phyloP scores from a whole-genome alignment of 495 filamentous ascomycete genomes.

The Xylaria longipes region DNA sequence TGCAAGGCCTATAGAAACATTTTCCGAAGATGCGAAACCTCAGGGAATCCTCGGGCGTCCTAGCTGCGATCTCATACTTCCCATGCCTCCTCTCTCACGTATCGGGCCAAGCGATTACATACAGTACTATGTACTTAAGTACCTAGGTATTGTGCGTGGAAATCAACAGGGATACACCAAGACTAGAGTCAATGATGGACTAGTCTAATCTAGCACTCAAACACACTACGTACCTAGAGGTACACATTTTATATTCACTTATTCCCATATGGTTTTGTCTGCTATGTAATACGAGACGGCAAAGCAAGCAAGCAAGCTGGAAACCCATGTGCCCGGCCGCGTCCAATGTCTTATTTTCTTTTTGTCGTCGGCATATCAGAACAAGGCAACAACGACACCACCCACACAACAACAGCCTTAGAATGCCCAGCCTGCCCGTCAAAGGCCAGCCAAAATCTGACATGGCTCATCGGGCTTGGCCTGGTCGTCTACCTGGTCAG shows the following conservation, averaged over 20 bases:
- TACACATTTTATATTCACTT: no score
- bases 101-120: not conserved
- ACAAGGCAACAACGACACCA: conserved; percentile 15
- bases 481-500: not conserved
- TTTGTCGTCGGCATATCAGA: not conserved
- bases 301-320: conserved; percentile 5
- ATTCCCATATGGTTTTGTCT: not conserved
- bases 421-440: not conserved
- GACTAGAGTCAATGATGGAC: not conserved
- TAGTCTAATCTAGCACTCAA: not conserved
- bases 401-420: not conserved
- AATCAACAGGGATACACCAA: not conserved
- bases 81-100: not conserved
- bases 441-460: conserved; percentile 8
- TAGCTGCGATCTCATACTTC: conserved; percentile 6
- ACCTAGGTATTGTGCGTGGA: not conserved
- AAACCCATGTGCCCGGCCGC: conserved; percentile 12
- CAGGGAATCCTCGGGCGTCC: not conserved
- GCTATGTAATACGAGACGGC: conserved; percentile 19
- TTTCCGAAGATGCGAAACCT: not conserved
- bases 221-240: no score
- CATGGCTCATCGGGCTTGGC: conserved; percentile 7
- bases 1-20: not conserved
- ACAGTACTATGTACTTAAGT: no score
- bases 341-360: not conserved